A percentile compares a stretch with the other conserved stretches of the same genome.
These are phyloP conservation scores for Larix kaempferi DNA, from an alignment of 75 land plant species.

Conservation along the genomic window DNA sequence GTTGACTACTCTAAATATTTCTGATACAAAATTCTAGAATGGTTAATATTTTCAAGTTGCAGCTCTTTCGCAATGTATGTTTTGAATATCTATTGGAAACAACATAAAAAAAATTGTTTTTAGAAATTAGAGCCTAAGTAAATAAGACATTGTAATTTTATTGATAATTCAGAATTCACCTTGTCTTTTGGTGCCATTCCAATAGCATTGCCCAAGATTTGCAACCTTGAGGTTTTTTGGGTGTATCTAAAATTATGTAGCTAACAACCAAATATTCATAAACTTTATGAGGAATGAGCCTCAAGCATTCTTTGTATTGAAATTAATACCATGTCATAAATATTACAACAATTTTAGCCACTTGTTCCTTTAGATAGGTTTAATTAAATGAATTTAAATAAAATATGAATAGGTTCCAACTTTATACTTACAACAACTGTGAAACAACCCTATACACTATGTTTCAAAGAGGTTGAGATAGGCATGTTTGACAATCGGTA, in stretches of 20 bases:
- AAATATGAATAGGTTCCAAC: background rate
- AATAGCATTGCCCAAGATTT: constrained; percentile 83
- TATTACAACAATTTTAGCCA: background rate
- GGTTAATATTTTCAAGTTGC: constrained; percentile 82
- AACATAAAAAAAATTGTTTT: background rate
- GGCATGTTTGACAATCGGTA: background rate
- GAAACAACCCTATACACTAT: background rate
- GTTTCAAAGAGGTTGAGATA: background rate
- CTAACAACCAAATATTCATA: constrained; percentile 92
- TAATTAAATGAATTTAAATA: background rate
- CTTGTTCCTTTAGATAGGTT: background rate
- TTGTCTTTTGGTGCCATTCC: constrained; percentile 96
- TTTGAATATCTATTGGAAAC: constrained; percentile 68
- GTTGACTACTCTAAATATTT: constrained; percentile 97
- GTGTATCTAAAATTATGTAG: constrained; percentile 93
- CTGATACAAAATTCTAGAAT: constrained; percentile 84
- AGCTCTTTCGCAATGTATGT: constrained; percentile 93
- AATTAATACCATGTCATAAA: background rate
- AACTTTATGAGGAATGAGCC: constrained; percentile 86
- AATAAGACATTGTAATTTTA: background rate
- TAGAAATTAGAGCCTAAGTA: background rate
- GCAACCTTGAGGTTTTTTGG: constrained; percentile 74
- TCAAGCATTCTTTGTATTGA: constrained; percentile 71
- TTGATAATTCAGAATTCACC: constrained; percentile 26
- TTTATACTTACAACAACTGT: background rate